These are phyloP conservation scores for Hysterium pulicare DNA, from an alignment of 2,329 filamentous ascomycete genomes.

Conservation along the genomic window DNA sequence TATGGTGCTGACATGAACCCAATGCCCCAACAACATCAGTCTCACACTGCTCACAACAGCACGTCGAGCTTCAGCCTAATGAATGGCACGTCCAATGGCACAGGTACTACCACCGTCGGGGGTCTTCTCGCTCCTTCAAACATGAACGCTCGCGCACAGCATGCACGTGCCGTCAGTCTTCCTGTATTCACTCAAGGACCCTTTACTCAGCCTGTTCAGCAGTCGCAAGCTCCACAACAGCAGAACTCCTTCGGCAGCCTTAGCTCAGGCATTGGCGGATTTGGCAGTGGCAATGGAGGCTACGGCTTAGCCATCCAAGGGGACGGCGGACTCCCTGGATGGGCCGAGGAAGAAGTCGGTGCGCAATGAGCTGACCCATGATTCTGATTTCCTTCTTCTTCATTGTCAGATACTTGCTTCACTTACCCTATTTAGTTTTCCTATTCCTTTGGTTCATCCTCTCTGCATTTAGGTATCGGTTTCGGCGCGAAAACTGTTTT, in stretches of 20 bases:
- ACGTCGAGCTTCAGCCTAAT: conserved; percentile 48
- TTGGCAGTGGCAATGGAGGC: conserved; percentile 51
- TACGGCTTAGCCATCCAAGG: conserved; percentile 60
- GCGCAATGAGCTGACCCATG: conserved; percentile 41
- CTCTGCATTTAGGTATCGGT: conserved; percentile 6
- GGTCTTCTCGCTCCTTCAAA: conserved; percentile 73
- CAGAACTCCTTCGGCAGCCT: conserved; percentile 56
- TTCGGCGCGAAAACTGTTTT: not conserved
- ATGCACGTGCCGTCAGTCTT: conserved; percentile 83
- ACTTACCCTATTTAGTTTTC: conserved; percentile 22
- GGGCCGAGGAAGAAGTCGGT: conserved; percentile 62
- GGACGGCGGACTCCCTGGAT: conserved; percentile 57
- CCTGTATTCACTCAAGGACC: conserved; percentile 66
- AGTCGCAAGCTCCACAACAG: conserved; percentile 32
- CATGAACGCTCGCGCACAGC: conserved; percentile 55
- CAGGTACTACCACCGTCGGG: conserved; percentile 67
- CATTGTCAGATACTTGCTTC: conserved; percentile 28
- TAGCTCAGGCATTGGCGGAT: conserved; percentile 56
- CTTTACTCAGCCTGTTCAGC: conserved; percentile 44
- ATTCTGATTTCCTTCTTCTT: conserved; percentile 12
- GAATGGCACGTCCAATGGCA: conserved; percentile 40
- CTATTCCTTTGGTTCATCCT: conserved; percentile 16
- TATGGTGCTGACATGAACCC: conserved; percentile 67
- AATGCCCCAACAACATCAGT: conserved; percentile 59
- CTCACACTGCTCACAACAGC: conserved; percentile 55